Conservation (phyloP, 2,329 filamentous ascomycete species). For the Penicillium brevicompactum region DNA sequence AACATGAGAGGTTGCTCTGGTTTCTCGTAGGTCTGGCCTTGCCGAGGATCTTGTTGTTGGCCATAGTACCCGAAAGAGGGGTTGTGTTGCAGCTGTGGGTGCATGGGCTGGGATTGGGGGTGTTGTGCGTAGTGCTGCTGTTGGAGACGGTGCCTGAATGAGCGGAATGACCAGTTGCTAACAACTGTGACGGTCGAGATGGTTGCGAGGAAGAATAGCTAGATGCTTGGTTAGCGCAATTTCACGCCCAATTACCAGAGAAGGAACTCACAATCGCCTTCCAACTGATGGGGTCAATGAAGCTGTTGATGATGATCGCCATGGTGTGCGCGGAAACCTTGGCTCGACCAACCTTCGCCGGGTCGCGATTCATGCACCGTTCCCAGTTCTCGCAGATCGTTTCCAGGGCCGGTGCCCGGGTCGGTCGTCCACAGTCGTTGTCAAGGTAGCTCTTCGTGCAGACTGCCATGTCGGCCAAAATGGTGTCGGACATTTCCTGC, state of each 20-base stretch:
- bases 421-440: conserved; percentile 72
- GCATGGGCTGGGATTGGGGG: conserved; percentile 23
- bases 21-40: conserved; percentile 23
- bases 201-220: conserved; percentile 42
- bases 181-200: conserved; percentile 56
- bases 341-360: conserved; percentile 74
- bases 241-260: neutral
- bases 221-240: conserved; percentile 18
- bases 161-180: conserved; percentile 62
- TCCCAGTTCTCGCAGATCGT: conserved; percentile 78
- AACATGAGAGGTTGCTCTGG: conserved; percentile 33
- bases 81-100: conserved; percentile 30
- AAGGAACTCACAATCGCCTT: conserved; percentile 67
- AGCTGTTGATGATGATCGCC: conserved; percentile 90
- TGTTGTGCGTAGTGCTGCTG: conserved; percentile 32
- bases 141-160: conserved; percentile 46
- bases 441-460: conserved; percentile 74
- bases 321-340: conserved; percentile 84
- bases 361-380: conserved; percentile 83
- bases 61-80: conserved; percentile 29
- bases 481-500: conserved; percentile 66
- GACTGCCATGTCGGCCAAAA: conserved; percentile 70
- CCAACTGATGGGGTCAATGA: conserved; percentile 85
- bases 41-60: conserved; percentile 19
- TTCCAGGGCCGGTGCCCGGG: conserved; percentile 72